Evolutionary conservation across 192 early-diverging fungal species (phyloP).

Genomic region (Backusella luteola): DNA sequence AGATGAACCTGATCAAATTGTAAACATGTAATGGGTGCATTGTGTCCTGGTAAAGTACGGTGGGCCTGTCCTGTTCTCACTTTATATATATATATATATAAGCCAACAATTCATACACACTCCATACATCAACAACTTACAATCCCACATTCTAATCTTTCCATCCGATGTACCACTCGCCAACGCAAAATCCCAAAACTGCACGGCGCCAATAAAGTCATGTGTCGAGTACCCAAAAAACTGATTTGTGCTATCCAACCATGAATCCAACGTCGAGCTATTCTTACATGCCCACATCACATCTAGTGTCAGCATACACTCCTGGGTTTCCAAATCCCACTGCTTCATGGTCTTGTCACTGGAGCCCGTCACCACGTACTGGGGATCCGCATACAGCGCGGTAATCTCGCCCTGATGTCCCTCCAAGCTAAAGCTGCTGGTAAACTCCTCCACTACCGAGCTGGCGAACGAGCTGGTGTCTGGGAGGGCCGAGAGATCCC

Average conservation of each 20-base stretch:
- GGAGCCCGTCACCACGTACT: conserved; percentile 61
- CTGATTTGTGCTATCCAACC: neutral
- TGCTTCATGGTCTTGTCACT: conserved; percentile 75
- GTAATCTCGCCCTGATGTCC: conserved; percentile 49
- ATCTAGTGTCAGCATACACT: conserved; percentile 64
- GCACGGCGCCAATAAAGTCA: conserved; percentile 67
- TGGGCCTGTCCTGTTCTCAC: conserved; percentile 72
- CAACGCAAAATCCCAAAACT: conserved; percentile 72
- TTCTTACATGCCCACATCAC: conserved; percentile 61
- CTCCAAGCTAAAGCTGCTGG: conserved; percentile 31
- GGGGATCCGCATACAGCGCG: conserved; percentile 51
- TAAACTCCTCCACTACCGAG: neutral
- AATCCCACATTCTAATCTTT: conserved; percentile 74
- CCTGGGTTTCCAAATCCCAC: conserved; percentile 73
- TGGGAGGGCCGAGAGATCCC: conserved; percentile 28
- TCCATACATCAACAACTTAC: conserved; percentile 23
- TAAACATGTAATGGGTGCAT: conserved; percentile 56
- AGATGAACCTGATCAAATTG: conserved; percentile 70
- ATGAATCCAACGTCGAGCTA: neutral
- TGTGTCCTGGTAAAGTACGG: conserved; percentile 67
- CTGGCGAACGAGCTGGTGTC: conserved; percentile 19
- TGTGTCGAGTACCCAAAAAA: conserved; percentile 39
- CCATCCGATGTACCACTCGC: conserved; percentile 77
- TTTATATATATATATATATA: conserved; percentile 6
- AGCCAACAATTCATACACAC: neutral